Conservation (phyloP, 306 rosid species). For the Pachyrhizus erosus region DNA sequence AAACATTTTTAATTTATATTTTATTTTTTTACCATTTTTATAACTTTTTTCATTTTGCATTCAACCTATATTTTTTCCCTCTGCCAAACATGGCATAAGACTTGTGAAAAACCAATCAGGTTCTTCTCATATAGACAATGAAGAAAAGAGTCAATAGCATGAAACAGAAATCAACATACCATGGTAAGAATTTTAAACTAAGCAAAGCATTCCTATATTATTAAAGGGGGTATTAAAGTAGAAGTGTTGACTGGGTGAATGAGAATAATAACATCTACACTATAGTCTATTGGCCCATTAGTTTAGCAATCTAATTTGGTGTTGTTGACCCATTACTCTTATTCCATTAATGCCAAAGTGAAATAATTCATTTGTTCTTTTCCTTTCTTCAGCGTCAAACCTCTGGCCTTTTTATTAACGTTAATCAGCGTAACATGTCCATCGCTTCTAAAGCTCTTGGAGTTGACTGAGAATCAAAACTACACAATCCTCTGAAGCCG, state of each 20-base stretch:
- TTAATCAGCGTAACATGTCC: not conserved
- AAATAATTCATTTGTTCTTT: too few relatives aligned
- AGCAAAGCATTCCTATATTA: not conserved
- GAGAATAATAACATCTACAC: not conserved
- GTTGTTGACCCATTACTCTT: not conserved
- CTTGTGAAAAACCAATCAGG: too few relatives aligned
- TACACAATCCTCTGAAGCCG: not conserved
- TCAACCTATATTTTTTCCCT: too few relatives aligned
- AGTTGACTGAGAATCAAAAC: not conserved
- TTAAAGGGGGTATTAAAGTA: not conserved
- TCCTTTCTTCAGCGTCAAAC: too few relatives aligned
- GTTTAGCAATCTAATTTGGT: not conserved
- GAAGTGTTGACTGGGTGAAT: not conserved
- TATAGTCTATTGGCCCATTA: not conserved
- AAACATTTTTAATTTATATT: too few relatives aligned
- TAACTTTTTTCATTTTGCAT: too few relatives aligned
- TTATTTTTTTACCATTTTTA: too few relatives aligned
- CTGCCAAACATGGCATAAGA: too few relatives aligned
- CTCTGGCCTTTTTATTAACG: too few relatives aligned
- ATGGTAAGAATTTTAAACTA: not conserved
- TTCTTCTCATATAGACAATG: not conserved
- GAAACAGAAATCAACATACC: not conserved
- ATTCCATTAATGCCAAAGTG: not conserved
- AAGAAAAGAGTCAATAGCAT: not conserved
- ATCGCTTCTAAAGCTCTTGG: not conserved